Evolutionary conservation across 2,329 filamentous ascomycete species (phyloP).

Genomic region (Arthroderma sp.): DNA sequence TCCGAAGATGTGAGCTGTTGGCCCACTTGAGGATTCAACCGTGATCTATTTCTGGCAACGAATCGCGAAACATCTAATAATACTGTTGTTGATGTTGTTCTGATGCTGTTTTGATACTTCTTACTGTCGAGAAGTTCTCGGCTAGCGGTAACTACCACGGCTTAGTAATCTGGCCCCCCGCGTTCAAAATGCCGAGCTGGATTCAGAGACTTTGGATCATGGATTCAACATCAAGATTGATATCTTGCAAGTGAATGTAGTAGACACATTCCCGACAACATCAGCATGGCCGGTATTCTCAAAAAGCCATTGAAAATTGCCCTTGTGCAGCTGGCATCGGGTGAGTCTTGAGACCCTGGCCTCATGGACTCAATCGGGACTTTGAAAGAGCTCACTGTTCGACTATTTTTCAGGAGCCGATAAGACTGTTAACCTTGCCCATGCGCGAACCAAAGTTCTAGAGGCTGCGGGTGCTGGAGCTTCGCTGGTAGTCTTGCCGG

Average conservation of each 20-base stretch:
- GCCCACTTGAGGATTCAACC: not conserved
- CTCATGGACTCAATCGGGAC: not conserved
- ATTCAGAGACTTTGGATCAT: not conserved
- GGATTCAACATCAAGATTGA: not conserved
- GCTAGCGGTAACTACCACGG: no score
- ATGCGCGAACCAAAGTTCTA: slow-evolving; percentile 69
- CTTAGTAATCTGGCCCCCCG: not conserved
- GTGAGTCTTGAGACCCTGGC: slow-evolving; percentile 25
- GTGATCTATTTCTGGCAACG: not conserved
- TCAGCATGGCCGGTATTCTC: slow-evolving; percentile 46
- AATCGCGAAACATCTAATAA: not conserved
- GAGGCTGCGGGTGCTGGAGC: slow-evolving; percentile 67
- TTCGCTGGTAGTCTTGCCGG: slow-evolving; percentile 79
- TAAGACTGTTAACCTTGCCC: slow-evolving; percentile 71
- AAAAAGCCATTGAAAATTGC: slow-evolving; percentile 68
- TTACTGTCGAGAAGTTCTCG: no score
- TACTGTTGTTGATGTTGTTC: not conserved
- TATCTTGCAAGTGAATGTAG: not conserved
- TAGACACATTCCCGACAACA: not conserved
- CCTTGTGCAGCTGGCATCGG: slow-evolving; percentile 68
- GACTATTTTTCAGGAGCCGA: slow-evolving; percentile 49
- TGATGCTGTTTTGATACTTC: no score
- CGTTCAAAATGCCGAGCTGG: not conserved
- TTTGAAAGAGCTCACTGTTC: not conserved
- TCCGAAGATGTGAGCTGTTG: not conserved